Evolutionary conservation across 805 yeast genomes (phyloP).

Genomic region (Pichia scutulata): DNA sequence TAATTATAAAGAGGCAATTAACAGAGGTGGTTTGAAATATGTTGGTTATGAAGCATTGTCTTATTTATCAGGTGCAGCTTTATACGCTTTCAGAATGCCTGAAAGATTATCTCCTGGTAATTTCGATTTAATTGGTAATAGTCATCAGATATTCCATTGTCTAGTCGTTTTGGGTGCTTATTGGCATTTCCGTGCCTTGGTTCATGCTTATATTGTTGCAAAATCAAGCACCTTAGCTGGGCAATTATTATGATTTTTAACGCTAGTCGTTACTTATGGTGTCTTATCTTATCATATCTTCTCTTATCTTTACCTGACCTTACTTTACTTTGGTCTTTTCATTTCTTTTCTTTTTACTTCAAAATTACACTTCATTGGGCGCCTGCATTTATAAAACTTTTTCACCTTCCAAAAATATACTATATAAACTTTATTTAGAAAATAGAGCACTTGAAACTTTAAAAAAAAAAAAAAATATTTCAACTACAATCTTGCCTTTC

Average conservation of each 20-base stretch:
- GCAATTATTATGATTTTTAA: background rate
- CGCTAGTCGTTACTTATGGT: background rate
- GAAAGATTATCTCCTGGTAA: constrained; percentile 58
- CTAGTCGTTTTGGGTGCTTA: constrained; percentile 70
- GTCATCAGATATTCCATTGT: constrained; percentile 80
- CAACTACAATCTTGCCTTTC: too few species aligned
- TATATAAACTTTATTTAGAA: background rate
- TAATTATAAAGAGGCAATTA: constrained; percentile 42
- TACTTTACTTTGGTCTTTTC: background rate
- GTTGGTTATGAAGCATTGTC: constrained; percentile 62
- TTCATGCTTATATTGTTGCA: constrained; percentile 45
- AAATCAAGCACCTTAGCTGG: constrained; percentile 25
- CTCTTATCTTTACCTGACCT: background rate
- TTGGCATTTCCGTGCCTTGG: constrained; percentile 62
- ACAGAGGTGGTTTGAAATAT: constrained; percentile 53
- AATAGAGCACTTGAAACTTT: background rate
- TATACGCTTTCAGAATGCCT: constrained; percentile 76
- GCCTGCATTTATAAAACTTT: background rate
- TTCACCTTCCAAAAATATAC: background rate
- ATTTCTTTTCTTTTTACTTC: background rate
- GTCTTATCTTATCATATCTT: background rate
- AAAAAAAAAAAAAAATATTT: background rate
- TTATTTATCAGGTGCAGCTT: constrained; percentile 70
- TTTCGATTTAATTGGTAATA: constrained; percentile 67
- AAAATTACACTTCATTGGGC: background rate